phyloP scores from a whole-genome alignment of 345 rosid genomes.

The Eucalyptus cloeziana region DNA sequence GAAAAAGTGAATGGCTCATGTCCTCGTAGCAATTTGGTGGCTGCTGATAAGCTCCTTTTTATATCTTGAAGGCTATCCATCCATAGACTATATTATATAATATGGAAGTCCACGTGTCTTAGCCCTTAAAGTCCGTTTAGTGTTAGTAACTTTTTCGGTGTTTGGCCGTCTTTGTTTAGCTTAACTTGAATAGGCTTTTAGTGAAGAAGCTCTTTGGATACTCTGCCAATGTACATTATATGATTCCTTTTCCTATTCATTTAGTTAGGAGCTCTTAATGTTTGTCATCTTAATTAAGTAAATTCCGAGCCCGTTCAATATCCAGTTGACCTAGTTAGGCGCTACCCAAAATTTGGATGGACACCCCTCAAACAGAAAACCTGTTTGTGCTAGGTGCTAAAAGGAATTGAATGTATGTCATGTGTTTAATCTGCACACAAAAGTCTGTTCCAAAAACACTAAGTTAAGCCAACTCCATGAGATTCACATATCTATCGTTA shows the following conservation, averaged over 20 bases:
- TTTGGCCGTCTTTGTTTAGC: not conserved
- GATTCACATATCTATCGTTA: no score
- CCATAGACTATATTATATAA: not conserved
- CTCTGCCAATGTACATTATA: not conserved
- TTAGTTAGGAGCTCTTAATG: not conserved
- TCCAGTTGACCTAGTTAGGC: not conserved
- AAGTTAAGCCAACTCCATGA: not conserved
- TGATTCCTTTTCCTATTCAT: not conserved
- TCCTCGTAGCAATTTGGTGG: not conserved
- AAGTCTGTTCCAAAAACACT: not conserved
- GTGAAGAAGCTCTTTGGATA: not conserved
- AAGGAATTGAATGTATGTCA: not conserved
- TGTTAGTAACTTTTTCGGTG: not conserved
- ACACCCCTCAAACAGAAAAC: fast-evolving
- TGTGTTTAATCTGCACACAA: not conserved
- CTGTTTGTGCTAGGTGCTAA: not conserved
- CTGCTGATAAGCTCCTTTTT: not conserved
- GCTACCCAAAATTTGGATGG: not conserved
- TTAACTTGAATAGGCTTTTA: not conserved
- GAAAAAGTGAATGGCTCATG: not conserved
- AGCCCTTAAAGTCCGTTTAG: not conserved
- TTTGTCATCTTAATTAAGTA: not conserved
- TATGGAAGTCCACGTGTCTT: not conserved
- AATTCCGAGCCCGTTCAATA: not conserved
- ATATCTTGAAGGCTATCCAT: not conserved